Evolutionary conservation across 2,329 filamentous ascomycete genomes (phyloP).

Genomic region (Alternaria metachromatica): DNA sequence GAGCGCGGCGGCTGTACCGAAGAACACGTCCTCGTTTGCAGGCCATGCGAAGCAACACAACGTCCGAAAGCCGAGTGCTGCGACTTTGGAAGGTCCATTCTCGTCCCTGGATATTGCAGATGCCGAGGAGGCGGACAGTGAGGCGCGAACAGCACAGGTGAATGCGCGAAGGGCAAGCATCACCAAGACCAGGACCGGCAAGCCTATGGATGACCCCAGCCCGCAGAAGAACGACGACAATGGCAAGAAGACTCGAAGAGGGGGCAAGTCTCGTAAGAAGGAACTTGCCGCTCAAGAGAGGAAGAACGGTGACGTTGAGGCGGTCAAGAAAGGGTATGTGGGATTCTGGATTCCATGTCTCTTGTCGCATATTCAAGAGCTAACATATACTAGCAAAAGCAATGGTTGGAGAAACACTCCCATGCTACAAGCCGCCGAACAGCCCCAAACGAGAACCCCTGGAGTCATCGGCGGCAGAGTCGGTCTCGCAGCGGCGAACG

Average conservation of each 20-base stretch:
- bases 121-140: conserved; percentile 47
- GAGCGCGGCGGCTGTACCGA: conserved; percentile 45
- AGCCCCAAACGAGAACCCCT: conserved; percentile 44
- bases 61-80: conserved; percentile 45
- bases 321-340: conserved; percentile 43
- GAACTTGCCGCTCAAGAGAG: conserved; percentile 52
- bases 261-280: conserved; percentile 55
- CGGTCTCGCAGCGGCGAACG: conserved; percentile 45
- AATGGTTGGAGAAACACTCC: conserved; percentile 74
- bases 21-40: conserved; percentile 48
- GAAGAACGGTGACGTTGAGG: conserved; percentile 42
- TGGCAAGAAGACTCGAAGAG: conserved; percentile 54
- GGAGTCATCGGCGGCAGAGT: conserved; percentile 49
- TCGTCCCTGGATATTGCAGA: conserved; percentile 50
- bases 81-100: conserved; percentile 50
- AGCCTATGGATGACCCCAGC: conserved; percentile 47
- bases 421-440: conserved; percentile 66
- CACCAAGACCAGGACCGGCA: conserved; percentile 50
- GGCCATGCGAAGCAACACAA: conserved; percentile 38
- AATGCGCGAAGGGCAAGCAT: conserved; percentile 45
- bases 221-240: conserved; percentile 45
- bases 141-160: conserved; percentile 34
- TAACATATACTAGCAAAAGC: conserved; percentile 52
- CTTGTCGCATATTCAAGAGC: not conserved
- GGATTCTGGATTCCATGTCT: conserved; percentile 23